Conservation (phyloP, 2,329 filamentous ascomycete species). For the Ceratocystis papillata region DNA sequence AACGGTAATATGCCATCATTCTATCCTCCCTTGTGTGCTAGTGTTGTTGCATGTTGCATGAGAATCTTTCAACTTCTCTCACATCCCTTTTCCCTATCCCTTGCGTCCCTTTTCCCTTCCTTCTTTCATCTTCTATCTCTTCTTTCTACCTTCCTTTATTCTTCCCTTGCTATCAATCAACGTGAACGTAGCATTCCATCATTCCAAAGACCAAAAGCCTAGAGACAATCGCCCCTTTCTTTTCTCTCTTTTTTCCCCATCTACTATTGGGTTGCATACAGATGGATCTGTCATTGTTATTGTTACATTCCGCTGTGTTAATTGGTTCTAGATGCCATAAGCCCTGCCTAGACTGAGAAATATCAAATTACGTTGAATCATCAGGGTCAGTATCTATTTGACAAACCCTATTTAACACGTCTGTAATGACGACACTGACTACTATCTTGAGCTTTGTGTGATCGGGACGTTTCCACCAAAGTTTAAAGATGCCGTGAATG, state of each 20-base stretch:
- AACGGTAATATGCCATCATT: neutral
- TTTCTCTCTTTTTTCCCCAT: neutral
- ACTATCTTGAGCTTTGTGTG: no score
- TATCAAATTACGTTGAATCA: neutral
- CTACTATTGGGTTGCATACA: neutral
- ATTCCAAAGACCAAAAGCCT: neutral
- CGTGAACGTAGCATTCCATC: neutral
- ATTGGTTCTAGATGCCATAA: no score
- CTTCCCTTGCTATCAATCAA: neutral
- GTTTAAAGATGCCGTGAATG: no score
- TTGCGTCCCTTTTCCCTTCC: neutral
- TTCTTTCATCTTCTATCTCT: neutral
- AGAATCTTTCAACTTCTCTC: neutral
- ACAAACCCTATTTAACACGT: neutral
- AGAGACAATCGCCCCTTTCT: neutral
- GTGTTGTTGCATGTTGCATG: conserved; percentile 5
- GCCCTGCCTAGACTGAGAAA: no score
- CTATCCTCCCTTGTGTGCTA: neutral
- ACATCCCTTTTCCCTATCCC: neutral
- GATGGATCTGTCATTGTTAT: neutral
- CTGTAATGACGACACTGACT: neutral
- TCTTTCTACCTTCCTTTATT: neutral
- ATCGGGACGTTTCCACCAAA: no score
- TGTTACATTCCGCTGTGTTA: neutral
- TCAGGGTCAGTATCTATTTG: neutral